Conservation (phyloP, 441 rosid species). For the Brassica balearica region DNA sequence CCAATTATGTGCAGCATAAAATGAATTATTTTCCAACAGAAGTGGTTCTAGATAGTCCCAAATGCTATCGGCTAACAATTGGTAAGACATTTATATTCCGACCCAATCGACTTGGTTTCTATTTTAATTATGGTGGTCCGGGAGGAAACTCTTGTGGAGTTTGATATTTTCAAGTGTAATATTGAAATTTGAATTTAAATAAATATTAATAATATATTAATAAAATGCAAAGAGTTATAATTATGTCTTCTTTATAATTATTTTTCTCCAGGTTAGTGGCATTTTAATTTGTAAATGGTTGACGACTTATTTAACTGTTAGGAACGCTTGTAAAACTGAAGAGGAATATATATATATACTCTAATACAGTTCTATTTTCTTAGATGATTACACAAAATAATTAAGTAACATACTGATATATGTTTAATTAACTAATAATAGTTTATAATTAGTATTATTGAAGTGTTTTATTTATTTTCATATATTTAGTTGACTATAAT, state of each 20-base stretch:
- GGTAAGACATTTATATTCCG: neutral
- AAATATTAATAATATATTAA: neutral
- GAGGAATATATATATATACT: neutral
- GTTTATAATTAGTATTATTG: no score
- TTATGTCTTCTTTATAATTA: neutral
- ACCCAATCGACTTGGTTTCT: neutral
- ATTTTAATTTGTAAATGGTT: slow-evolving; percentile 3
- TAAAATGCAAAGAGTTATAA: neutral
- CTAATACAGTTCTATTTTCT: slow-evolving; percentile 40
- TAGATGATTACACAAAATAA: no score
- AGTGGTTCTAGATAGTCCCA: neutral
- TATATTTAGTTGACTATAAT: no score
- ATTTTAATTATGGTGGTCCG: slow-evolving; percentile 13
- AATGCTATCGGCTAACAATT: slow-evolving; percentile 6
- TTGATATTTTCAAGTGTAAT: neutral
- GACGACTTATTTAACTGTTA: neutral
- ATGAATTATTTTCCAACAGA: neutral
- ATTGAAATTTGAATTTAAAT: neutral
- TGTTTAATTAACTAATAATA: no score
- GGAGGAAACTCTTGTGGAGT: slow-evolving; percentile 15
- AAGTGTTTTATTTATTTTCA: no score
- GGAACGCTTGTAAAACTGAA: neutral
- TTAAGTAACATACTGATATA: no score
- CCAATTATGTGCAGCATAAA: neutral
- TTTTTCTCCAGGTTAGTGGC: neutral